phyloP scores from a whole-genome alignment of 2,329 filamentous ascomycete genomes.

The Xylariaceae sp. region DNA sequence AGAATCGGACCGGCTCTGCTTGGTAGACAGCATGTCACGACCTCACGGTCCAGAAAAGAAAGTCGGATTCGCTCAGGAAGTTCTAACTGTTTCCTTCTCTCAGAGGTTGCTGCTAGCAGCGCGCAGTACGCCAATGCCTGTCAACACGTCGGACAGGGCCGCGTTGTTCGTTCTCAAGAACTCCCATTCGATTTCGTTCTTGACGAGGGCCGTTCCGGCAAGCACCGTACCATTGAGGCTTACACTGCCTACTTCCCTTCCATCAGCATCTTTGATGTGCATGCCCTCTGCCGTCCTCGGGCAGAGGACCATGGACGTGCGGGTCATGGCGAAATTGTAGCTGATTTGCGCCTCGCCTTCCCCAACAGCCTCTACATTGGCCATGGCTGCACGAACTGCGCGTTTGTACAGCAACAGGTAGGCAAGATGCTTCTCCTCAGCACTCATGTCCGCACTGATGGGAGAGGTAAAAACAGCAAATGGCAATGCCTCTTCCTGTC shows the following conservation, averaged over 20 bases:
- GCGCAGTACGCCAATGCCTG: conserved; percentile 37
- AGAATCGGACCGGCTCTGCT: conserved; percentile 7
- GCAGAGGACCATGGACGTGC: conserved; percentile 46
- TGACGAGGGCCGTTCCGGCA: conserved; percentile 59
- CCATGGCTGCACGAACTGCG: conserved; percentile 32
- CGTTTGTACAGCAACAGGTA: conserved; percentile 47
- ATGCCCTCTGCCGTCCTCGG: conserved; percentile 51
- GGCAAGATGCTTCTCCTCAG: conserved; percentile 35
- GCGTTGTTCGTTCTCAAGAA: conserved; percentile 40
- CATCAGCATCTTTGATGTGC: conserved; percentile 23
- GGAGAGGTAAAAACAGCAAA: conserved; percentile 42
- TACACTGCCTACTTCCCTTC: conserved; percentile 38
- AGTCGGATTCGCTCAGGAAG: not conserved
- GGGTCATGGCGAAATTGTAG: conserved; percentile 60
- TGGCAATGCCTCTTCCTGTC: conserved; percentile 31
- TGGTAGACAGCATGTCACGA: conserved; percentile 13
- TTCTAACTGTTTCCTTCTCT: not conserved
- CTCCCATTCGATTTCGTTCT: conserved; percentile 54
- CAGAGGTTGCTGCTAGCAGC: conserved; percentile 2
- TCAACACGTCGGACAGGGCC: conserved; percentile 38
- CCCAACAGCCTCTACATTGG: conserved; percentile 21
- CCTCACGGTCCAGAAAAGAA: conserved; percentile 14
- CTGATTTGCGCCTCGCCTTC: conserved; percentile 49
- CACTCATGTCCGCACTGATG: conserved; percentile 34
- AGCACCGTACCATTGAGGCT: conserved; percentile 58